phyloP scores from a whole-genome alignment of 2,329 filamentous ascomycete genomes.

The Gremmenia infestans region DNA sequence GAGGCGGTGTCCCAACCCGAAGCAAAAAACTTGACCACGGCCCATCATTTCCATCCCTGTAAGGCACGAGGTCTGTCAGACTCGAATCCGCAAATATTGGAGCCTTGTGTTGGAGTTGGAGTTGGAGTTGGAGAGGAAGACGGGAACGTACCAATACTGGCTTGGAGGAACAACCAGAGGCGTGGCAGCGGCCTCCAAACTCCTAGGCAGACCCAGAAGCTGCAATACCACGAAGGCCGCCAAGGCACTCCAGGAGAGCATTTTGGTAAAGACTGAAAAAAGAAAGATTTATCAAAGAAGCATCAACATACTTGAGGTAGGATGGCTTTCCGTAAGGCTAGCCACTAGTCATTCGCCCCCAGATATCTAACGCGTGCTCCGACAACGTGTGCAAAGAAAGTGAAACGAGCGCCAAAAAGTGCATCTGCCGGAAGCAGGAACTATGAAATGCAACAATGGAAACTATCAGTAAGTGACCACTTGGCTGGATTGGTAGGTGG shows the following conservation, averaged over 20 bases:
- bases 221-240: conserved; percentile 8
- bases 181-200: conserved; percentile 7
- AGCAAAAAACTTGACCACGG: conserved; percentile 38
- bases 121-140: background rate
- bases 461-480: background rate
- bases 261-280: conserved; percentile 5
- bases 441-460: background rate
- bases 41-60: conserved; percentile 31
- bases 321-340: background rate
- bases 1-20: conserved; percentile 35
- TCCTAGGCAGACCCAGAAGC: conserved; percentile 3
- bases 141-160: conserved; percentile 13
- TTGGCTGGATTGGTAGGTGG: background rate
- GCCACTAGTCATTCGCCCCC: background rate
- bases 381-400: background rate
- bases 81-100: background rate
- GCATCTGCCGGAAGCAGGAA: background rate
- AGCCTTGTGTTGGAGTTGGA: background rate
- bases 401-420: background rate
- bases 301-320: background rate
- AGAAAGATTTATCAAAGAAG: conserved; percentile 1
- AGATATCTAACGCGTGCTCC: background rate
- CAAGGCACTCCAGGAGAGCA: conserved; percentile 16
- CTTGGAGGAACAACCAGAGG: conserved; percentile 19
- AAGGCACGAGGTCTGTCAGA: background rate